phyloP scores from a whole-genome alignment of 176 grass and related monocot genomes.

The Avena sativa region DNA sequence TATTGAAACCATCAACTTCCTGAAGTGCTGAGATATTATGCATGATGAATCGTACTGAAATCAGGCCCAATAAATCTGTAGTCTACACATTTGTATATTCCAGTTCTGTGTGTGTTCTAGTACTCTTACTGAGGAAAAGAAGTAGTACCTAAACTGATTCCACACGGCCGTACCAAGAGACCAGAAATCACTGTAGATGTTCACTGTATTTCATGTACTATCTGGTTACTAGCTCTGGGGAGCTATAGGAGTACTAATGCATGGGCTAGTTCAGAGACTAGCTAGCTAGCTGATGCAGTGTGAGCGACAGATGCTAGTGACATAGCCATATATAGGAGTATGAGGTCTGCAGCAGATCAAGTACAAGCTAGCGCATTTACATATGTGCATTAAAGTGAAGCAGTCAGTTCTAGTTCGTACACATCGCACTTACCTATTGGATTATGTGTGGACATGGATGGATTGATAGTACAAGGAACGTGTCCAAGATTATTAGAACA shows the following conservation, averaged over 20 bases:
- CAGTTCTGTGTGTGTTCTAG: too few relatives aligned
- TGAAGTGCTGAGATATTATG: not conserved
- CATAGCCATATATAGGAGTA: too few relatives aligned
- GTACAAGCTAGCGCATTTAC: not conserved
- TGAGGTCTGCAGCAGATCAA: not conserved
- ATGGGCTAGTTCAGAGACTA: not conserved
- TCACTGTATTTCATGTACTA: conserved; percentile 53
- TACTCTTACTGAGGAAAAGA: not conserved
- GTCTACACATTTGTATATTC: not conserved
- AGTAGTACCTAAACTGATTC: not conserved
- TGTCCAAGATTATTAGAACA: not conserved
- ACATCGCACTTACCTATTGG: not conserved
- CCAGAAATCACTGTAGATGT: not conserved
- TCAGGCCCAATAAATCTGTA: not conserved
- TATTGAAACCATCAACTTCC: not conserved
- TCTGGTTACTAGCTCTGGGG: not conserved
- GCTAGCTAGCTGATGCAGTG: not conserved
- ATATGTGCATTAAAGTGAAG: conserved; percentile 5
- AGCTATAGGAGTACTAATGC: not conserved
- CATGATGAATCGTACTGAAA: not conserved
- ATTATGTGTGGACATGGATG: not conserved
- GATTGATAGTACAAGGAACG: not conserved
- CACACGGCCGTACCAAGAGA: not conserved
- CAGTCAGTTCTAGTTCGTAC: not conserved
- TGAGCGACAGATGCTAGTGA: not conserved